Conservation (phyloP, 2,329 filamentous ascomycete species). For the Neoscytalidium dimidiatum region DNA sequence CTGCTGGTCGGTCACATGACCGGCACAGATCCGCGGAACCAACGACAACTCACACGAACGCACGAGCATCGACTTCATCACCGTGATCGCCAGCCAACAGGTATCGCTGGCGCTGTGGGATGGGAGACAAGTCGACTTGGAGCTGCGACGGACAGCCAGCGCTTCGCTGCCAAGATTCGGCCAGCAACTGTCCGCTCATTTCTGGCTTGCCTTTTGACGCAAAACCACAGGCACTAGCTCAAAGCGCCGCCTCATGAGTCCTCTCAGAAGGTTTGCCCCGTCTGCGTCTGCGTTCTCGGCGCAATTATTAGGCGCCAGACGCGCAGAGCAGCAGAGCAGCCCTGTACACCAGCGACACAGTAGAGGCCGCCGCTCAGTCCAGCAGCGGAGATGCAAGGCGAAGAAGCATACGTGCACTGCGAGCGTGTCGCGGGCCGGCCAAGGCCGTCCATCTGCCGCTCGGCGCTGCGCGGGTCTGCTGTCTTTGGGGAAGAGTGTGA, state of each 20-base stretch:
- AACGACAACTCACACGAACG: background rate
- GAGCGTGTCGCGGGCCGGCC: background rate
- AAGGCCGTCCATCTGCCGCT: background rate
- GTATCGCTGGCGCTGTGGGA: background rate
- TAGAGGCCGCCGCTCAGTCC: background rate
- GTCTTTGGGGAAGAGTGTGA: slow-evolving; percentile 24
- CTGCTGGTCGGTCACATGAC: background rate
- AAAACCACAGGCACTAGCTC: background rate
- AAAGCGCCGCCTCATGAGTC: background rate
- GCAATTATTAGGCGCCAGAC: background rate
- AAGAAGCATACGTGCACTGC: background rate
- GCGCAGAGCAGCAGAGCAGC: background rate
- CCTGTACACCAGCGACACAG: background rate
- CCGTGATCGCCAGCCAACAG: background rate
- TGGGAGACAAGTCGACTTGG: background rate
- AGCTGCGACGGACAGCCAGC: background rate
- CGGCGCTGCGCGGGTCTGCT: background rate
- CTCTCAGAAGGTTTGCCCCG: background rate
- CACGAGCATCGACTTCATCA: background rate
- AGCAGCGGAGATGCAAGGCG: background rate
- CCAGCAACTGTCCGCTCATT: background rate
- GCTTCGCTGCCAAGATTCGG: background rate
- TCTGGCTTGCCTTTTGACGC: background rate
- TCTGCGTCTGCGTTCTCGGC: background rate
- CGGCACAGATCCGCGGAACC: background rate